Base-by-base conservation (phyloP, 305 asterid species). In the Ajuga reptans region DNA sequence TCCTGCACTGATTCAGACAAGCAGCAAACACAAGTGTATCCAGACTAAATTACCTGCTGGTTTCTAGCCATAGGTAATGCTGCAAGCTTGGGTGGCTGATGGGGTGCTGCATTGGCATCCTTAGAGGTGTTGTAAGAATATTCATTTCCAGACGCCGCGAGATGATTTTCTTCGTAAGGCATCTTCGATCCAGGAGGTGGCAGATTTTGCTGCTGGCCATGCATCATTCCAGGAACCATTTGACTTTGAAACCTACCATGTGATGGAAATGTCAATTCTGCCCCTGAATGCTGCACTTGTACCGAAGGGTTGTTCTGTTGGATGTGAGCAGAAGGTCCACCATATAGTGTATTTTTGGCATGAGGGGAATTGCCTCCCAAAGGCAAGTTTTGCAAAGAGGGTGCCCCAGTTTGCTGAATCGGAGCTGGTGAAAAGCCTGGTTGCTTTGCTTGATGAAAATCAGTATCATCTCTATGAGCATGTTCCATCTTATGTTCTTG, bases 21-120 rank as follows among this genome's bases (percentile, higher is more conserved):
- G 34, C 31, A 15, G 31, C 50, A 47, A 9, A 49, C 46, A 15
- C 39, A 43, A 18, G n/a, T 41, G 66, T 18, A 16, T 66, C 36
- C 31, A 77, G 18, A 41, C 33, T 10, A 78, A 73, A 59, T 72
- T 73, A 87, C 99, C 90, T 83, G 94, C 69, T 80, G 89, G 80
- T 83, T 83, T 86, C 92, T 86, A 63, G 86, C 69, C 75, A 80
- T 62, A 6, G 97, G 97, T 46, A 93, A 62, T 50, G 91, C 84
- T n/a, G 97, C 89, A 77, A 91, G 92, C 86, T 89, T 93, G 75
- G 95, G 99, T 42, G 69, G 85, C 66, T 81, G 96, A 56, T 80
- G 82, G 46, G 86, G 79, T 77, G 72, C 80, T 18, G 63, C 77
- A 68, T 67, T 87, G 45, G 77, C 83, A 63, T 86, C 96, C 68